Evolutionary conservation across 768 basidiomycete species (phyloP).

Genomic region (Lyophyllum semitale): DNA sequence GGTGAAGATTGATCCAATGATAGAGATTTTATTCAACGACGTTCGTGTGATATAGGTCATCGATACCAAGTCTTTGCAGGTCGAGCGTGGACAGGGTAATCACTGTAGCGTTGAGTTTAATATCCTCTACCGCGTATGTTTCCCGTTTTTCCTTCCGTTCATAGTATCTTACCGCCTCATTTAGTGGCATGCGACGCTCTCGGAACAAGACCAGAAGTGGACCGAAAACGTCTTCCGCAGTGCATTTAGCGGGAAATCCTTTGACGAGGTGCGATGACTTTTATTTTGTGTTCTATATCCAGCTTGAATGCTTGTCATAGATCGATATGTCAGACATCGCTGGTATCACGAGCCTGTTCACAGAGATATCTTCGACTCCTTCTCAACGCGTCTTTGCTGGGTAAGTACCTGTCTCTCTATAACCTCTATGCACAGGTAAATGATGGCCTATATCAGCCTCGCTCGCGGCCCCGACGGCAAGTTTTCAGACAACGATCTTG

Average conservation of each 20-base stretch:
- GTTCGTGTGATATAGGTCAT: conserved; percentile 31
- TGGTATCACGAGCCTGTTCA: conserved; percentile 17
- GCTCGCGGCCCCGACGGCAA: conserved; percentile 44
- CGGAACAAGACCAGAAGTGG: conserved; percentile 52
- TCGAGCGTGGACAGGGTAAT: conserved; percentile 61
- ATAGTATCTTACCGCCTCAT: background rate
- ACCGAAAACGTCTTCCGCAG: conserved; percentile 51
- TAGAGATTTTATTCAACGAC: background rate
- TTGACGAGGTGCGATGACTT: conserved; percentile 30
- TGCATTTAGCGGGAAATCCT: conserved; percentile 41
- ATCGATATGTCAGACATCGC: conserved; percentile 28
- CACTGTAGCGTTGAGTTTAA: conserved; percentile 72
- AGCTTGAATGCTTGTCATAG: conserved; percentile 6
- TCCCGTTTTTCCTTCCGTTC: background rate
- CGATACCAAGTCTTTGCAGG: conserved; percentile 30
- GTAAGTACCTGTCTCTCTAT: conserved; percentile 32
- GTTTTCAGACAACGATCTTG: conserved; percentile 57
- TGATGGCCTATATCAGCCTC: conserved; percentile 30
- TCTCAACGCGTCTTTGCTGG: conserved; percentile 47
- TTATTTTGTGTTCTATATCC: background rate
- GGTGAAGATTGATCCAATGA: conserved; percentile 7
- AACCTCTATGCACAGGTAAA: background rate
- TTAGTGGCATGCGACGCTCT: conserved; percentile 63
- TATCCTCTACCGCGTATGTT: conserved; percentile 42
- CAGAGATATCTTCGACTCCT: conserved; percentile 20